These are phyloP conservation scores for Fusarium sp. DNA, from an alignment of 2,329 filamentous ascomycete genomes.

Conservation along the genomic window DNA sequence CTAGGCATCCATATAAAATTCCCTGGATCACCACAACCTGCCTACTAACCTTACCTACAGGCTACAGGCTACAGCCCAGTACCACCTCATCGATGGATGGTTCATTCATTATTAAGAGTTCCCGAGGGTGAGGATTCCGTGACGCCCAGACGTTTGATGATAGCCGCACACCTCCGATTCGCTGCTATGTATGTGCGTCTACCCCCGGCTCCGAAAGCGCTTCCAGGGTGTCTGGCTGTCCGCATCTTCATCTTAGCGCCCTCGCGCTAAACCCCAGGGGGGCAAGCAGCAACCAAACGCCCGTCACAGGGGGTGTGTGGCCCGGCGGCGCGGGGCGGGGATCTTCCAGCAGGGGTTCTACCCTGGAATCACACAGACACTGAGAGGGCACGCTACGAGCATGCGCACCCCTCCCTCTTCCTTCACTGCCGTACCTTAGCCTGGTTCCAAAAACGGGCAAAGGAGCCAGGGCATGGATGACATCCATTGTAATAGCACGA, in stretches of 20 bases:
- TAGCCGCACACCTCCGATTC: conserved; percentile 11
- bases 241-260: not conserved
- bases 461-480: not conserved
- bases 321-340: conserved; percentile 26
- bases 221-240: conserved; percentile 9
- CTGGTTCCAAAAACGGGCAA: conserved; percentile 10
- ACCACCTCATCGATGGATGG: not conserved
- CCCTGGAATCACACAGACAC: conserved; percentile 7
- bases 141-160: conserved; percentile 21
- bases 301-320: conserved; percentile 13
- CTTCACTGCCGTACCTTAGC: conserved; percentile 1
- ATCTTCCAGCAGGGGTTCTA: conserved; percentile 24
- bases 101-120: conserved; percentile 4
- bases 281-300: conserved; percentile 31
- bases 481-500: conserved; percentile 7
- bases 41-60: not conserved
- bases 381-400: not conserved
- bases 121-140: conserved; percentile 26
- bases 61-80: not conserved
- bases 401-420: conserved; percentile 14
- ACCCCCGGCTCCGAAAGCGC: not conserved
- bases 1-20: not conserved
- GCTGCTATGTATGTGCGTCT: no score
- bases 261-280: conserved; percentile 22
- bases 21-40: not conserved